Evolutionary conservation across 192 early-diverging fungal species (phyloP), one percentile per base, ranked within the genome.

Genomic region (Coemansia sp.): DNA sequence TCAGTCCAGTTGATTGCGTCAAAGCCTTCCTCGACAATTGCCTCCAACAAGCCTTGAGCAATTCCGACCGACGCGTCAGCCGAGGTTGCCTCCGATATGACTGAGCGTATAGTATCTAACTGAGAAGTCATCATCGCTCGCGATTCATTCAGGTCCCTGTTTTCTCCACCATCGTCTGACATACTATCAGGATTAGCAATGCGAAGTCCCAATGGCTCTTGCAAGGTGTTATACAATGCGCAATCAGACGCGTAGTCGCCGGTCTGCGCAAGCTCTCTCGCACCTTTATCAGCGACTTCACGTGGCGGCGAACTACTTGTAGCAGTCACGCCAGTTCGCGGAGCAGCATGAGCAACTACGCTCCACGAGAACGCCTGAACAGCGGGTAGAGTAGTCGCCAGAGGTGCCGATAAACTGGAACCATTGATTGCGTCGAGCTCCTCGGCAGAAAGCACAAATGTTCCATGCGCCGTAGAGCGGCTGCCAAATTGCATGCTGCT

Each of bases 391-490:
- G 25, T 31, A 5, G 53, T 17, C 27, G 14, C 53, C 25, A 17
- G 25, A 11, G 29, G 53, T 6, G 29, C 53, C 3, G 53, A 57
- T 32, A 61, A 17, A 41, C 39, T 37, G 25, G 36, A 39, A 39
- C 71, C 68, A 36, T 73, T 73, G 15, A 73, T 66, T 5, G 55
- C 23, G 53, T 69, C 63, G 10, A 78, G 71, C 64, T 78, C 76
- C 17, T 69, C 76, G 31, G 67, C 71, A 9, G 76, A 78, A 39
- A 78, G 63, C 48, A 73, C 58, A 48, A 78, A 48, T 27, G 67
- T 62, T 15, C 67, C 67, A 10, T 69, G 67, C n/a, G 44, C 44
- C 21, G 67, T 62, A 5, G 67, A 69, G 23, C 59, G 42, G 36
- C 59, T 69, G 36, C 59, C 58, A 36, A 69, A 38, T 7, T 62